These are phyloP conservation scores for Apiospora malaysiana DNA, from an alignment of 2,329 filamentous ascomycete species.

Conservation along the genomic window DNA sequence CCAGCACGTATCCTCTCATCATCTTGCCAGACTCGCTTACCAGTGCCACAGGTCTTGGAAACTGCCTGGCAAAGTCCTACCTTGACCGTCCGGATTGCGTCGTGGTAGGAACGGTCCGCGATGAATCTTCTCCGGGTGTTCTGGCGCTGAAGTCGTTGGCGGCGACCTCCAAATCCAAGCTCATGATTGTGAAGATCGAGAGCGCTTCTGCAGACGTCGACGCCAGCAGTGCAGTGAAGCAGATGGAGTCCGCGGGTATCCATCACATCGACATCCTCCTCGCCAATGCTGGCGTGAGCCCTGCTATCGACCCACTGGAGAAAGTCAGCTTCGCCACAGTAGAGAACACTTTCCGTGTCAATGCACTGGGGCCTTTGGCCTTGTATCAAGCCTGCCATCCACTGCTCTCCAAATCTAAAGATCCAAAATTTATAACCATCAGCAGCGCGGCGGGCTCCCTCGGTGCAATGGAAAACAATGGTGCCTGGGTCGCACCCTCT, in stretches of 20 bases:
- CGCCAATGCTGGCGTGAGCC: conserved; percentile 20
- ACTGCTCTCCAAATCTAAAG: conserved; percentile 22
- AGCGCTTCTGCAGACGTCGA: too few species aligned
- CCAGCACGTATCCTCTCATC: too few species aligned
- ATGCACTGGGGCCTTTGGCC: conserved; percentile 25
- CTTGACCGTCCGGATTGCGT: too few species aligned
- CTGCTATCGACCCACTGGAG: conserved; percentile 26
- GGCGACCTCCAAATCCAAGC: too few species aligned
- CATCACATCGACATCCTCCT: background rate
- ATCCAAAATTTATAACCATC: conserved; percentile 27
- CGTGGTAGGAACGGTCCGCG: too few species aligned
- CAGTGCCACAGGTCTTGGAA: too few species aligned
- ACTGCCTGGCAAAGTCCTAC: too few species aligned
- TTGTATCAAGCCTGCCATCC: conserved; percentile 26
- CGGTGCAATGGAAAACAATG: conserved; percentile 23
- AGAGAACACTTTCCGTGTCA: conserved; percentile 25
- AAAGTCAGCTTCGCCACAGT: conserved; percentile 23
- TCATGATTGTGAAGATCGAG: too few species aligned
- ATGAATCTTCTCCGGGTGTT: too few species aligned
- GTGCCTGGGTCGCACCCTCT: conserved; percentile 23
- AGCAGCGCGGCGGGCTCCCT: conserved; percentile 26
- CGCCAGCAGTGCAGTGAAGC: background rate
- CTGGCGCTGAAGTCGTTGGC: too few species aligned
- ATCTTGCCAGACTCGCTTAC: too few species aligned
- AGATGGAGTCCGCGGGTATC: background rate